Base-by-base conservation (phyloP, 257 asterid species). In the Forsythia suspensa region DNA sequence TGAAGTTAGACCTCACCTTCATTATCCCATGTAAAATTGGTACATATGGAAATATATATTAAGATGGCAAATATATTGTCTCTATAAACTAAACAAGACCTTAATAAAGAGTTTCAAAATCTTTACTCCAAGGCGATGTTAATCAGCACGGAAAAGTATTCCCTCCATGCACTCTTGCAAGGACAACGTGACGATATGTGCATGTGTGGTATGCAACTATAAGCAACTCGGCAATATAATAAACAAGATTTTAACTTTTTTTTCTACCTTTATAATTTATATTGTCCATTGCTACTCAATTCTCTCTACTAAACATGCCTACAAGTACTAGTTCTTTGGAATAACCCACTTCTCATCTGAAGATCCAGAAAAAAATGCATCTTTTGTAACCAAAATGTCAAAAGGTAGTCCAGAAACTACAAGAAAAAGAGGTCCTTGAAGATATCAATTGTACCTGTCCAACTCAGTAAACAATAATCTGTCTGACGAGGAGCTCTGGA, bases 361-460 rank as follows among this genome's bases (percentile, higher is more conserved):
- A 36, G n/a, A 46, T 34, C n/a, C 51, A 13, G 46, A 4, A 66
- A 52, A 16, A 41, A 15, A 57, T 18, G 9, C 18, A 44, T 83
- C 21, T 76, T 51, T 78, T 38, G 52, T 8, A 41, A 37, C 65
- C 38, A 24, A 46, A 61, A 69, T 12, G 37, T 70, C 12, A 73
- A 8, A 73, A 21, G 11, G 37, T 72, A 3, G 51, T 73, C 77
- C n/a, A 12, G 18, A 66, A 71, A 37, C 48, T 34, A 13, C 34
- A 24, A 11, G 9, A 36, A 77, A 13, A 16, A 24, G 20, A 15
- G 70, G 18, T 10, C 12, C 36, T 57, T 68, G 1, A 59, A 44
- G 55, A 79, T 21, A 66, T 40, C 12, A 41, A 70, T n/a, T 29
- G 24, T 74, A 89, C 93, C 91, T 85, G 80, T 89, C 93, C 20